Conservation (phyloP, 768 basidiomycete species). For the Termitomyces sp. region DNA sequence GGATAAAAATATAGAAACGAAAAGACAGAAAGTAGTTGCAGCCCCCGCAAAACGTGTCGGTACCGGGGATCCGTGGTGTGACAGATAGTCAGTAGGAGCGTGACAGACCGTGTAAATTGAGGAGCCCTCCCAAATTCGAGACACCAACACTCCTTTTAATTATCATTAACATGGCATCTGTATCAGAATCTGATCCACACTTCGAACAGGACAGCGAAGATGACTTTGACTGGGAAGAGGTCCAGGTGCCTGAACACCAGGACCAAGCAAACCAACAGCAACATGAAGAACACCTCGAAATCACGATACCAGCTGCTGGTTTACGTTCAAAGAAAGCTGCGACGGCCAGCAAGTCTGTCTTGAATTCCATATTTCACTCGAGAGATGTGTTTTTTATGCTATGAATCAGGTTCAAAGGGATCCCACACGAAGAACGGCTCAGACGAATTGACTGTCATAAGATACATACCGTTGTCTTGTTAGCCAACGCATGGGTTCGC, state of each 20-base stretch:
- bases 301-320: slow-evolving; percentile 45
- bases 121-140: background rate
- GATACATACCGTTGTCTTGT: slow-evolving; percentile 77
- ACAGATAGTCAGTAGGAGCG: slow-evolving; percentile 6
- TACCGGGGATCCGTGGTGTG: background rate
- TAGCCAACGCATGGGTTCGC: slow-evolving; percentile 66
- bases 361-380: background rate
- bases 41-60: background rate
- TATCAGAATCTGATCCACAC: slow-evolving; percentile 11
- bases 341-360: slow-evolving; percentile 39
- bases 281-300: slow-evolving; percentile 47
- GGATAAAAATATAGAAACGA: background rate
- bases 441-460: slow-evolving; percentile 81
- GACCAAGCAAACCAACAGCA: slow-evolving; percentile 3
- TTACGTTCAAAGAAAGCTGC: slow-evolving; percentile 30
- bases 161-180: slow-evolving; percentile 11
- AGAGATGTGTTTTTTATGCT: slow-evolving; percentile 13
- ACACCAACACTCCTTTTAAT: background rate
- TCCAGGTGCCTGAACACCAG: slow-evolving; percentile 47
- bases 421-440: slow-evolving; percentile 62
- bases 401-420: slow-evolving; percentile 36
- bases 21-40: background rate
- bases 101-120: slow-evolving; percentile 13
- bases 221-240: slow-evolving; percentile 80
- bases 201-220: slow-evolving; percentile 46